phyloP scores from a whole-genome alignment of 345 rosid genomes.

The Xanthoceras sorbifolium region DNA sequence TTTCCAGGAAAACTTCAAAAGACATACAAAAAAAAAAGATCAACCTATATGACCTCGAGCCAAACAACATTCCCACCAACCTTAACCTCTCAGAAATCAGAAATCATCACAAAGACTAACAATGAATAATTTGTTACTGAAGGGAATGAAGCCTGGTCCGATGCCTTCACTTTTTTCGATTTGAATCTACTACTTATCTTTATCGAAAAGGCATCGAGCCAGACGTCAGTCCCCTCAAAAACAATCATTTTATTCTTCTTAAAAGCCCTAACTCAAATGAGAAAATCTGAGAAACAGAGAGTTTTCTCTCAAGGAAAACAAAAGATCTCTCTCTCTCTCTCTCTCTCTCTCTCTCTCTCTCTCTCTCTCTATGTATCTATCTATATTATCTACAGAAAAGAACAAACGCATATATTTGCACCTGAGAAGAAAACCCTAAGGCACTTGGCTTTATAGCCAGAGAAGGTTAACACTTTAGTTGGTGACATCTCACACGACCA shows the following conservation, averaged over 20 bases:
- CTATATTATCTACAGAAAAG: too few species aligned
- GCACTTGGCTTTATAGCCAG: conserved; percentile 27
- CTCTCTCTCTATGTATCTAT: too few species aligned
- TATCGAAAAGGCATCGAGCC: conserved; percentile 10
- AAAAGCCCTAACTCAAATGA: conserved; percentile 9
- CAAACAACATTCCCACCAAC: conserved; percentile 61
- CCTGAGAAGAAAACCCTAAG: conserved; percentile 21
- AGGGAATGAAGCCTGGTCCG: conserved; percentile 35
- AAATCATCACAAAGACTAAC: too few species aligned
- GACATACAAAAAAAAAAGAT: conserved; percentile 8
- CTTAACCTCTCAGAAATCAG: conserved; percentile 23
- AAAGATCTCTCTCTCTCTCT: background rate
- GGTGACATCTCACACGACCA: conserved; percentile 6
- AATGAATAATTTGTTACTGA: conserved; percentile 13
- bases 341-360: too few species aligned
- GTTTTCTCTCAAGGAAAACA: background rate
- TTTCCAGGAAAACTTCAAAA: background rate
- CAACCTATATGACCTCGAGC: conserved; percentile 48
- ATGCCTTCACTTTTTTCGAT: background rate
- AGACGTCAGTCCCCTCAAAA: conserved; percentile 25
- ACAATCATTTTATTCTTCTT: conserved; percentile 18
- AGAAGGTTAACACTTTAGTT: background rate
- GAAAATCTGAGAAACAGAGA: conserved; percentile 5
- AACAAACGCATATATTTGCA: too few species aligned
- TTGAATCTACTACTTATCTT: background rate